Evolutionary conservation across 495 filamentous ascomycete genomes (phyloP), one percentile per base, ranked within the genome.

Genomic region (Rhizodiscina lignyota): DNA sequence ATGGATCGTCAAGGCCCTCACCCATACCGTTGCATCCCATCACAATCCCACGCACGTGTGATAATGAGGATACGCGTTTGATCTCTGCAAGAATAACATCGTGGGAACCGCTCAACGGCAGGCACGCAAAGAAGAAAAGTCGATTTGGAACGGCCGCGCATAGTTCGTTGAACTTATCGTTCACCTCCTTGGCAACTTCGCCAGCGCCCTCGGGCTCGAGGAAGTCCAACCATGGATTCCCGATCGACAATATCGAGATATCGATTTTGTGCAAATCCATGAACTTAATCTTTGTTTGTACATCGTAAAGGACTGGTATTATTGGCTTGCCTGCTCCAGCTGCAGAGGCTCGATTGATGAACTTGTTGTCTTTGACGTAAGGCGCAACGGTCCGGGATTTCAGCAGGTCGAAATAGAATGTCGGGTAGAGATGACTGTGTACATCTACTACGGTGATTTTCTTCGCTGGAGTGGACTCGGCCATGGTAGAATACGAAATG

Each of bases 161-260:
- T 43, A 78, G 70, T 8, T 50, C 37, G 36, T 83, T 65, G 20
- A 94, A 70, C 27, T 86, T 79, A 43, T 79, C 59, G 55, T 94
- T 96, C 52, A 92, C 71, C 4, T 53, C 58, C 23, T 61, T 39
- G 0, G 83, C 79, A 38, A 72, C 69, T 28, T 58, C 50, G 11
- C 64, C 68, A 2, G 79, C 80, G 38, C 77, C 69, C 16, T 56
- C 44, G 0, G 74, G 45, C 0, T 68, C 59, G 0, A 94, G 60
- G 50, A 92, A 94, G 54, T 94, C 87, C 1, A 96, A 69, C 87
- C 87, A 96, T 1, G 87, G 87, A 52, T 96, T 96, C 18, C 86
- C 87, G 30, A 94, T 76, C 0, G 79, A 86, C 50, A 96, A 71
- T 6, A 94, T 75, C 13, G 82, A 91, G 36, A 73, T 73, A 49